phyloP scores from a whole-genome alignment of 2,329 filamentous ascomycete genomes.

The Claviceps sp. region DNA sequence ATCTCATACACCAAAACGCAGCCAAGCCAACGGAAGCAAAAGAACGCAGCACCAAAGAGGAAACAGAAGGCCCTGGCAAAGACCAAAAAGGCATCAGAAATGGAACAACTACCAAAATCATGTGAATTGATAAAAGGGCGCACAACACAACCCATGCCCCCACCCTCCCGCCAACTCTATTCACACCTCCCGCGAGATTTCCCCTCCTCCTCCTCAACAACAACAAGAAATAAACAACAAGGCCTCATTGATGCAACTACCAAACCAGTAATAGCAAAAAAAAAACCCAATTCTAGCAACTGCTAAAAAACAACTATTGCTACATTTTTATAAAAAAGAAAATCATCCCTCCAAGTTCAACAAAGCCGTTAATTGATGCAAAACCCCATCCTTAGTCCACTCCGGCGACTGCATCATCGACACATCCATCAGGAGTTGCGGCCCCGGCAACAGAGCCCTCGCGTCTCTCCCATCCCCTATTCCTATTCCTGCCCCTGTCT shows the following conservation, averaged over 20 bases:
- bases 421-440: conserved; percentile 53
- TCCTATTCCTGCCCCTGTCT: too few relatives aligned
- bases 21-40: too few relatives aligned
- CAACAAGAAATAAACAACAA: too few relatives aligned
- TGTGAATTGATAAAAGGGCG: not conserved
- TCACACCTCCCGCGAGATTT: too few relatives aligned
- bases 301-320: too few relatives aligned
- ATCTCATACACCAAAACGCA: conserved; percentile 3
- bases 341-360: conserved; percentile 33
- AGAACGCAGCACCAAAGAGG: not conserved
- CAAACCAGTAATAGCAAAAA: too few relatives aligned
- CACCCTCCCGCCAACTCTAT: too few relatives aligned
- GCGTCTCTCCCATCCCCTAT: conserved; percentile 36
- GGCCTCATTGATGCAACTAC: too few relatives aligned
- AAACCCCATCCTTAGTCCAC: conserved; percentile 49
- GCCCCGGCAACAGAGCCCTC: conserved; percentile 42
- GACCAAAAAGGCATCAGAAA: not conserved
- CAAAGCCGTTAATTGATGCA: conserved; percentile 54
- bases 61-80: not conserved
- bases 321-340: too few relatives aligned
- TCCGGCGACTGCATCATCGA: conserved; percentile 50
- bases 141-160: not conserved
- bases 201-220: too few relatives aligned
- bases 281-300: not conserved
- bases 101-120: not conserved